A percentile compares a stretch with the other conserved stretches of the same genome.
These are phyloP conservation scores for Friedmanniomyces endolithicus DNA, from an alignment of 495 filamentous ascomycete species.

Conservation along the genomic window DNA sequence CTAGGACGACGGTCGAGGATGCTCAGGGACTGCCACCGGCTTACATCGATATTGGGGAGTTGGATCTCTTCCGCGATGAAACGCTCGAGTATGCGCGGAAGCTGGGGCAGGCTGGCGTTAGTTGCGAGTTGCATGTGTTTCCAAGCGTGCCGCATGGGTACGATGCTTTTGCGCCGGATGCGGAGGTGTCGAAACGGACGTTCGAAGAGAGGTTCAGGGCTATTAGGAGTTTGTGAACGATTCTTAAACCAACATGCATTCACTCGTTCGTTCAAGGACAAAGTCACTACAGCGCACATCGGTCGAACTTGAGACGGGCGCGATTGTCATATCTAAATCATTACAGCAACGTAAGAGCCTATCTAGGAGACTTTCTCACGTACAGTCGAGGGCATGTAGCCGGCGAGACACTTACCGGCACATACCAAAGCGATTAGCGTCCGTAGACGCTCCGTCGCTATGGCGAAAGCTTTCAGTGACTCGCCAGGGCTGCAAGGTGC, in stretches of 20 bases:
- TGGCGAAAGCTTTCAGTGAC: no score
- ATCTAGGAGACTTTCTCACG: no score
- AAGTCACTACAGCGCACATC: background rate
- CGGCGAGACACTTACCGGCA: no score
- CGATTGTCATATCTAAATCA: no score
- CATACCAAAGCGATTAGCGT: no score
- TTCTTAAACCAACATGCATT: background rate
- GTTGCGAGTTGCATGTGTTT: conserved; percentile 14
- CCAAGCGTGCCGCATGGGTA: conserved; percentile 12
- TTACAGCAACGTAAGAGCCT: no score
- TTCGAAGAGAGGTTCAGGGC: conserved; percentile 6
- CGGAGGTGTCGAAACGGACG: background rate
- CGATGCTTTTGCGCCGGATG: conserved; percentile 8
- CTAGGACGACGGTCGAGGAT: conserved; percentile 8
- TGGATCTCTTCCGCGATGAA: conserved; percentile 19
- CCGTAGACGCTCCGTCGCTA: no score
- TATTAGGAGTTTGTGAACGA: conserved; percentile 2
- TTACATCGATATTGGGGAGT: conserved; percentile 18
- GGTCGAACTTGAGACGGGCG: no score
- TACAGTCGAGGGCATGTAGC: no score
- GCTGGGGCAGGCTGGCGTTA: conserved; percentile 13
- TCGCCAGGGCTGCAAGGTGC: no score
- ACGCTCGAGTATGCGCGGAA: conserved; percentile 15
- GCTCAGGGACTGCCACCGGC: conserved; percentile 9
- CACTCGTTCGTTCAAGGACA: background rate